Base-by-base conservation (phyloP, 169 alveolate genomes). In the Plasmodium vivax region DNA sequence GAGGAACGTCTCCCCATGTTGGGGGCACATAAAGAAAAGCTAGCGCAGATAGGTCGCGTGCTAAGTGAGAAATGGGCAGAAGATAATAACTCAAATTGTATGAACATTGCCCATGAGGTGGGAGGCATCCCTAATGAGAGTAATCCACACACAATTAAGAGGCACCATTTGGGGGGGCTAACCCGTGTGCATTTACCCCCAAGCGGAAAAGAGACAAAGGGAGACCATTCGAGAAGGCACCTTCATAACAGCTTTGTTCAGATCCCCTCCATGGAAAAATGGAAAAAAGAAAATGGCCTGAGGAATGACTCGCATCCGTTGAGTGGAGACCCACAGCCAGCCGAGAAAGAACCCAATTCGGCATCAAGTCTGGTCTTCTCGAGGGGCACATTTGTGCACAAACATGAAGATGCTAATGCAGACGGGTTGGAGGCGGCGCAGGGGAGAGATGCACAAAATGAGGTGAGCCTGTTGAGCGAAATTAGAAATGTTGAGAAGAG, bases 231-330 rank as follows among this genome's bases (percentile, higher is more conserved):
- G 16, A 68, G 38, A 68, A 30, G 77, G 19, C 32, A 19, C 30
- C 14, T 68, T 68, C 32, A 68, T 68, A 68, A 68, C 32, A 68
- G 77, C 77, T 68, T 68, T 27, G 77, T 68, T 23, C 77, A 68
- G 1, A 68, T 68, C 38, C 77, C 77, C 27, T 68, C 77, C n/a
- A 68, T 68, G 77, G 77, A 68, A 68, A 68, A 68, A 68, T 68
- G 77, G 43, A 68, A 27, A 68, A 68, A 30, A 68, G 38, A 68
- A 68, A 68, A 68, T 30, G 30, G 32, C 27, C 41, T 30, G n/a
- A 68, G 38, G 32, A 68, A 68, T 27, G 32, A 27, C 1, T 30
- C 77, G n/a, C n/a, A 68, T 68, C 38, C 27, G 12, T 30, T 41
- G 7, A 68, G n/a, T 23, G 77, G 7, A 68, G 43, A 68, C 16